Evolutionary conservation across 2,329 filamentous ascomycete species (phyloP), one percentile per base, ranked within the genome.

Genomic region (Pyricularia sp.): DNA sequence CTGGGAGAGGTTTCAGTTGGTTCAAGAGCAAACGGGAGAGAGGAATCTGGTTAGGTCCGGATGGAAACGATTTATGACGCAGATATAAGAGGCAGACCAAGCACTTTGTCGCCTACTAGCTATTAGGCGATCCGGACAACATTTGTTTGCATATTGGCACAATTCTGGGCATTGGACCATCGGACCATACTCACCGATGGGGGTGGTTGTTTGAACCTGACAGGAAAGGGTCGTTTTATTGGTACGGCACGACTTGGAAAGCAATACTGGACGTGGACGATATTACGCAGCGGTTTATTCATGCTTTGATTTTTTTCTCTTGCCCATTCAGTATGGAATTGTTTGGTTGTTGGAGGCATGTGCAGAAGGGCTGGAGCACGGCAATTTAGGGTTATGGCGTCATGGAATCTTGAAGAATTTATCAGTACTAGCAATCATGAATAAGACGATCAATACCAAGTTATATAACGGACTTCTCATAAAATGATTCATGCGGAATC

Each of bases 1-100:
- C 67, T 97, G 94, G 93, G 93, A 97, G 81, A 93, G 91, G 71
- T 97, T 97, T 74, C 59, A 63, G 59, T 12, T 63, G 11, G 59
- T 63, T 28, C 14, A 26, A 7, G 59, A 63, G 7, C 59, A 26
- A 4, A 63, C 23, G 3, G 59, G 59, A 12, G 59, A 63, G 26
- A 26, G 59, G 59, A 63, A 28, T 28, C 59, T 63, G 17, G 59
- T 63, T 11, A 63, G 26, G 59, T 63, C 59, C 1, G 59, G 59
- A 26, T 63, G 59, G 59, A 63, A 63, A 9, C 3, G 59, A 28
- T 63, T 63, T 11, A 63, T 63, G 59, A 63, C 59, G 26, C 59
- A 63, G 26, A 63, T 63, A 63, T 63, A 20, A 28, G 59, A 26
- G 23, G 23, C 9, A n/a, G 23, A n/a, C n/a, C 3, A 14, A 50